These are phyloP conservation scores for Fomitopsis palustris DNA, from an alignment of 1,284 basidiomycete genomes.

Conservation along the genomic window DNA sequence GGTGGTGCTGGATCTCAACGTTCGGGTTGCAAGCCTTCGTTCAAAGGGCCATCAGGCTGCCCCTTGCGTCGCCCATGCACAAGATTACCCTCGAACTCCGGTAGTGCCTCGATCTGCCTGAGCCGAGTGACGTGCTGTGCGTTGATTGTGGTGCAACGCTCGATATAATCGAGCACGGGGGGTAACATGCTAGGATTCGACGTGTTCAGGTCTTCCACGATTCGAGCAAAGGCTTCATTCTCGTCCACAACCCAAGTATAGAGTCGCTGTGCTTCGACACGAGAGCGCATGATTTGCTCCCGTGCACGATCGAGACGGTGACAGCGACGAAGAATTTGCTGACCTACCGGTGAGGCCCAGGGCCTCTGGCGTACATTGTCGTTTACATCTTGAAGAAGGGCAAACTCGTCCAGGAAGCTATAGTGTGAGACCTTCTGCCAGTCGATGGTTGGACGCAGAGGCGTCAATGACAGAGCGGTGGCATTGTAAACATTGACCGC, in stretches of 20 bases:
- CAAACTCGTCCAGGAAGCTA: slow-evolving; percentile 33
- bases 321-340: slow-evolving; percentile 23
- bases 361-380: slow-evolving; percentile 24
- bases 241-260: slow-evolving; percentile 27
- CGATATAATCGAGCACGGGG: neutral
- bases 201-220: neutral
- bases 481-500: slow-evolving; percentile 24
- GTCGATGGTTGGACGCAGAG: slow-evolving; percentile 24
- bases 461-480: slow-evolving; percentile 19
- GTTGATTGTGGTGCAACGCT: no score
- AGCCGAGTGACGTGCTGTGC: no score
- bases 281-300: slow-evolving; percentile 29
- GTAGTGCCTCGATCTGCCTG: no score
- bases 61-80: no score
- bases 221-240: slow-evolving; percentile 3
- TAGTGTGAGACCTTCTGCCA: slow-evolving; percentile 28
- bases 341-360: slow-evolving; percentile 27
- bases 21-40: no score
- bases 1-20: no score
- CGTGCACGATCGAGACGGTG: slow-evolving; percentile 28
- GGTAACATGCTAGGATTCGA: neutral
- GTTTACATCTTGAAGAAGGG: slow-evolving; percentile 28
- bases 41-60: no score
- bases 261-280: slow-evolving; percentile 28
- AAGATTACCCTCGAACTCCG: no score